Evolutionary conservation across 345 rosid genomes (phyloP).

Genomic region (Gossypium ekmanianum): DNA sequence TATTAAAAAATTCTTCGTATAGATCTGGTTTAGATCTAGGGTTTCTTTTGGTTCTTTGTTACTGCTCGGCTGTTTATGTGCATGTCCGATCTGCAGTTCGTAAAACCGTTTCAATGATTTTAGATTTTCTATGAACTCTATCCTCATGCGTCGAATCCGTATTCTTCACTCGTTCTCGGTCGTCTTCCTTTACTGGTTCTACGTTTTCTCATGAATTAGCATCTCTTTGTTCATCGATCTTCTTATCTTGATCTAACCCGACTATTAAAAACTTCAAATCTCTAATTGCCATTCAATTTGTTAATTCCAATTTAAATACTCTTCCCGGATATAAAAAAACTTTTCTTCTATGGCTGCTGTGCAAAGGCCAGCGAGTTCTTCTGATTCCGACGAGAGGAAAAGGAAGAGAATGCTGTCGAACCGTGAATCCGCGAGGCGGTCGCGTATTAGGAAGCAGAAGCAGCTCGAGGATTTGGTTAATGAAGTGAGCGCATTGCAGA

Average conservation of each 20-base stretch:
- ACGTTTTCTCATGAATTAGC: conserved; percentile 45
- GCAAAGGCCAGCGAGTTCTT: conserved; percentile 47
- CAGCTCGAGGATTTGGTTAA: conserved; percentile 54
- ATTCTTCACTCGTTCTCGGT: conserved; percentile 88
- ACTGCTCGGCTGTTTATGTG: neutral
- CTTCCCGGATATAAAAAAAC: neutral
- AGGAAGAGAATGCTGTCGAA: conserved; percentile 88
- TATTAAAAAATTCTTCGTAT: neutral
- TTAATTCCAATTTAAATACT: neutral
- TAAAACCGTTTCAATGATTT: conserved; percentile 34
- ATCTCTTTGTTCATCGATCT: neutral
- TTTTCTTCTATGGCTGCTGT: conserved; percentile 33
- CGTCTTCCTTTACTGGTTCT: conserved; percentile 86
- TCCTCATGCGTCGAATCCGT: conserved; percentile 68
- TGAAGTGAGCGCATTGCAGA: conserved; percentile 50
- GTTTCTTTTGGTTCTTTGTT: conserved; percentile 4
- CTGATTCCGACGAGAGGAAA: conserved; percentile 75
- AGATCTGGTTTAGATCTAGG: conserved; percentile 33
- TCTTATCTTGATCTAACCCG: neutral
- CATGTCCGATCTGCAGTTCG: conserved; percentile 14
- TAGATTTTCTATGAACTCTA: conserved; percentile 58
- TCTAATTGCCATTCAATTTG: neutral
- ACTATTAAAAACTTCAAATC: neutral
- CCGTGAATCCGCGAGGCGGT: conserved; percentile 84
- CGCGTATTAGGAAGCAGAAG: conserved; percentile 78